Evolutionary conservation across 345 rosid species (phyloP), one percentile per base, ranked within the genome.

Genomic region (Tarenaya hassleriana): DNA sequence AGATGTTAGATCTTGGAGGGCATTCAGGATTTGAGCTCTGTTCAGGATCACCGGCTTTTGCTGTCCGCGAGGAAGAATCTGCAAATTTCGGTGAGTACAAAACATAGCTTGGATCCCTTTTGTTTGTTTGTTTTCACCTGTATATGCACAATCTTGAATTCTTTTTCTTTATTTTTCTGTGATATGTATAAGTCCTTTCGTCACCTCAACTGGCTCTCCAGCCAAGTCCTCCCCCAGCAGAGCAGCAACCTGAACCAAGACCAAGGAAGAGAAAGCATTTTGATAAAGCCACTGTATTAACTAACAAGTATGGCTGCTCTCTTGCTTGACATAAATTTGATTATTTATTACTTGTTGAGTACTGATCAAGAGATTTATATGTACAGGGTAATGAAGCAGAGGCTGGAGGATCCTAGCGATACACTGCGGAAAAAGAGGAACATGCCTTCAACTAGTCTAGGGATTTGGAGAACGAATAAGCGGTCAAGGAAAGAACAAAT

Each of bases 241-340:
- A 47, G 54, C 73, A 51, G 60, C 73, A 63, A 58, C 79, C 74
- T 18, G 63, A 45, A 12, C 59, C 24, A 50, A 66, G 62, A 68
- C 50, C 29, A 40, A 68, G 68, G 69, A 86, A 77, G 70, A 74
- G 77, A 63, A 68, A 49, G 32, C 58, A 57, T 38, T 82, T 80
- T 64, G 98, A 91, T 68, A 70, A 63, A 52, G 43, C 60, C 43
- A 62, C 77, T 13, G 88, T 80, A 46, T 48, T 91, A 67, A 60
- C 71, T 15, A 87, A 91, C 66, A 72, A 65, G 98, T 86, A 78
- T 11, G 71, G 34, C 17, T 53, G 42, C 7, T 33, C 33, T 14
- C 6, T 14, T 41, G 34, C 54, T 62, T 47, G 10, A 3, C 47
- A 17, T 49, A 20, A 18, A 38, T 13, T 18, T 29, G 29, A 33